Conservation (phyloP, 306 rosid genomes). For the Medicago lupulina region DNA sequence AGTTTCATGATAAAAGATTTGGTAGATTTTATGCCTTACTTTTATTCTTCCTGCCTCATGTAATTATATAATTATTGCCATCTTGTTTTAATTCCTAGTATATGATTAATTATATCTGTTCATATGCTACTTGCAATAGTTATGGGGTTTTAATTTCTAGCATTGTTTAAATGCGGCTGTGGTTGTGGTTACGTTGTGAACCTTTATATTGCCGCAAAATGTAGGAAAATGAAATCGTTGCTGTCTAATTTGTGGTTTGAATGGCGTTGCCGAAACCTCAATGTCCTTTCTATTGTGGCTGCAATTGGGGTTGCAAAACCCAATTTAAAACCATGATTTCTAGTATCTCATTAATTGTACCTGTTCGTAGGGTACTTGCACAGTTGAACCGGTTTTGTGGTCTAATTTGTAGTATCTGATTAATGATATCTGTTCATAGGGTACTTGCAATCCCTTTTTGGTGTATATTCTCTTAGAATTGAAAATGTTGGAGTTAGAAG, state of each 20-base stretch:
- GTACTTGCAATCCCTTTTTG: slow-evolving; percentile 82
- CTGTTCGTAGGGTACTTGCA: background rate
- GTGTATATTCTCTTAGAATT: slow-evolving; percentile 84
- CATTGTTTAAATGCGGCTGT: too few species aligned
- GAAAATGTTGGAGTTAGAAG: slow-evolving; percentile 87
- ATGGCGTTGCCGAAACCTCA: background rate
- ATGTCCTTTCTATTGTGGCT: background rate
- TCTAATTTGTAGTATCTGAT: slow-evolving; percentile 30
- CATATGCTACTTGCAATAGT: background rate
- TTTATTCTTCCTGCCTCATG: background rate
- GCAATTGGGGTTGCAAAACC: background rate
- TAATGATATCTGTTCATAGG: slow-evolving; percentile 50
- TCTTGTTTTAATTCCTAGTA: slow-evolving; percentile 32
- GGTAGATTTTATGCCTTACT: background rate
- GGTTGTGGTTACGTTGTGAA: background rate
- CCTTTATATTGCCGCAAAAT: background rate
- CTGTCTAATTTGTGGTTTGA: background rate
- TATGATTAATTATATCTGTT: background rate
- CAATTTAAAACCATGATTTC: background rate
- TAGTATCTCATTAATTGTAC: slow-evolving; percentile 4
- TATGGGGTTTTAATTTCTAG: background rate
- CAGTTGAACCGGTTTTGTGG: slow-evolving; percentile 1
- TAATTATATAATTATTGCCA: slow-evolving; percentile 8
- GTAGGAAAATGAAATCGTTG: background rate
- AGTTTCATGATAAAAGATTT: background rate